Evolutionary conservation across 2,329 filamentous ascomycete genomes (phyloP), one percentile per base, ranked within the genome.

Genomic region (Aureobasidium sp.): DNA sequence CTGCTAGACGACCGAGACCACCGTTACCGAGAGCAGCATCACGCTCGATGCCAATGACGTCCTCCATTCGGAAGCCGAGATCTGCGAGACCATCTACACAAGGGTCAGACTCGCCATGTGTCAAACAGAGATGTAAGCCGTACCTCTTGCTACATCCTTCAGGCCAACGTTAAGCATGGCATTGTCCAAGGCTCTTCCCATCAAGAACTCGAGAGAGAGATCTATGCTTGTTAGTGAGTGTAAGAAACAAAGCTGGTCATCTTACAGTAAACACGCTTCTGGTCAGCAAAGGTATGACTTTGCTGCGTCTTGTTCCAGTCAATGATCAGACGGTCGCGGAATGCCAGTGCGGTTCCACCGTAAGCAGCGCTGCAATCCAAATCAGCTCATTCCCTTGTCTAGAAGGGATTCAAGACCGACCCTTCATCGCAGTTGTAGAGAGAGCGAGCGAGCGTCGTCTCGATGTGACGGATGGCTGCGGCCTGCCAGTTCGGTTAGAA

Each of bases 301-400:
- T 99, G 94, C 79, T 99, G 94, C 50, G 94, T 99, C 77, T 88
- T 91, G 79, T 97, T 99, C 94, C 94, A 99, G 68, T 96, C 91
- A 66, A 94, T 87, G 70, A 99, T 87, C 72, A 99, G 81, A 58
- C 91, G 87, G 74, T 99, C 93, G 70, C 94, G 85, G 77, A 99
- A 93, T 29, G 94, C 93, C 70, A 99, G 79, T 67, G 91, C 90
- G 47, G 92, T 91, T 66, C 93, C 94, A 8, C 89, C 85, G 76
- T 99, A 99, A 35, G 92, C 91, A 59, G 94, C 94, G 60, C 84
- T 82, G 63, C 2, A 44, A 11, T 53, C 33, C 35, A 7, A 44
- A 56, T 69, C 56, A 61, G 47, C 40, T 27, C 22, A 7, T 19
- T 56, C 5, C 19, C 19, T 50, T 12, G n/a, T 19, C 12, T 22